Evolutionary conservation across 179 eudicot genomes (phyloP), one percentile per base, ranked within the genome.

Genomic region (Spinacia oleracea): DNA sequence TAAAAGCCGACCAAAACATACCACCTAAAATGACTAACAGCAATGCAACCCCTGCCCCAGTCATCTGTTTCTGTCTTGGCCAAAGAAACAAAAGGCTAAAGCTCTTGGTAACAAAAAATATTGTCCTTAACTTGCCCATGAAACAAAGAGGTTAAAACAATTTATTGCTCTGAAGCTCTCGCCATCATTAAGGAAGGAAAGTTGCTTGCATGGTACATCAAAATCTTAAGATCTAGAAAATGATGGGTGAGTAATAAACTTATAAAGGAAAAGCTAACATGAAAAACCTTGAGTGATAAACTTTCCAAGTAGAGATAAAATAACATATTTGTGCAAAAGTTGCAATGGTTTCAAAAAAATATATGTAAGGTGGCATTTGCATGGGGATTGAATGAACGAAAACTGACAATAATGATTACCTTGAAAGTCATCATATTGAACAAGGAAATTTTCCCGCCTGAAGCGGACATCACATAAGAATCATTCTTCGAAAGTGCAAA

Each of bases 401-500:
- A n/a, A 51, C 23, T 48, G 64, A 25, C 9, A 23, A 21, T 35
- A 21, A 51, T 23, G 62, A 63, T 72, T 82, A 89, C 98, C 92
- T 94, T 94, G 65, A 92, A 93, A 9, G 91, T 92, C 97, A 89
- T 89, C 98, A 92, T 92, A 78, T 94, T 94, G 59, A 93, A 93
- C 66, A 93, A 80, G 6, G 98, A 90, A 75, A 93, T 90, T 85
- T 90, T 92, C 74, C 98, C 98, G 40, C 97, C 98, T 2, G 98
- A 92, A 71, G 95, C 97, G 46, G 98, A 93, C 93, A 92, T 90
- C 59, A 93, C 97, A 83, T 93, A 93, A 23, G 97, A 90, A 84
- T 93, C 97, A 85, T 93, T 93, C 81, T 94, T 94, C 12, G 98
- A 90, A 67, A 94, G 91, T 29, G 97, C 97, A 87, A 94, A 92